phyloP scores from a whole-genome alignment of 2,329 filamentous ascomycete genomes.

The Colletotrichum tropicicola region DNA sequence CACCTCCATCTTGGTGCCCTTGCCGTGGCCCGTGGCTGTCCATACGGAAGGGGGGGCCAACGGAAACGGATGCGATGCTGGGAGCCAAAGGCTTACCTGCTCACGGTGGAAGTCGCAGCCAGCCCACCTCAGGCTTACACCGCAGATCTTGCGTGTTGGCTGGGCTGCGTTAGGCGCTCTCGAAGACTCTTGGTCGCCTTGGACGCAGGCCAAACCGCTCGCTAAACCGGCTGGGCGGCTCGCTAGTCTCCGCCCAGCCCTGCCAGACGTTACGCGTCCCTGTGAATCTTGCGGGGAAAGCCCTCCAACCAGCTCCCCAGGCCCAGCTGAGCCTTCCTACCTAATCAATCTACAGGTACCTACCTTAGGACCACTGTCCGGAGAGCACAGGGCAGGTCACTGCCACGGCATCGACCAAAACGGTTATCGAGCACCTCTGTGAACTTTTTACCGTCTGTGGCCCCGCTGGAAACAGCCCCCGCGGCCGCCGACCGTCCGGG shows the following conservation, averaged over 20 bases:
- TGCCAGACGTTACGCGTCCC: conserved; percentile 28
- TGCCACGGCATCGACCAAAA: conserved; percentile 5
- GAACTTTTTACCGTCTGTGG: background rate
- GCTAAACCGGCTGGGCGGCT: background rate
- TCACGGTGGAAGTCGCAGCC: background rate
- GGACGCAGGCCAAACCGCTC: background rate
- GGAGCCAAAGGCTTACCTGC: no score
- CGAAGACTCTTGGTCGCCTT: background rate
- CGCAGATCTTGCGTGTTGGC: background rate
- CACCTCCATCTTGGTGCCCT: background rate
- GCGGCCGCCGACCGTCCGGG: conserved; percentile 12
- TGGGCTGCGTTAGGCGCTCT: conserved; percentile 18
- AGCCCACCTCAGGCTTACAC: background rate
- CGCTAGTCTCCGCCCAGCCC: conserved; percentile 3
- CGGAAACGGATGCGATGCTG: no score
- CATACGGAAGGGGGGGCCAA: background rate
- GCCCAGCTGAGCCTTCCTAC: background rate
- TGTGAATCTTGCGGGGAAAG: conserved; percentile 12
- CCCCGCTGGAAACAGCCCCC: background rate
- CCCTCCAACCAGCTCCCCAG: conserved; percentile 2
- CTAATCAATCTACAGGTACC: no score
- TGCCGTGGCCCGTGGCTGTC: background rate
- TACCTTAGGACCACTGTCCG: no score
- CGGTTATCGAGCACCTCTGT: background rate
- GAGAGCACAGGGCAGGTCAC: conserved; percentile 5